A percentile compares a stretch with the other conserved stretches of the same genome.
These are phyloP conservation scores for Kregervanrija fluxuum DNA, from an alignment of 805 yeast genomes.

Conservation along the genomic window DNA sequence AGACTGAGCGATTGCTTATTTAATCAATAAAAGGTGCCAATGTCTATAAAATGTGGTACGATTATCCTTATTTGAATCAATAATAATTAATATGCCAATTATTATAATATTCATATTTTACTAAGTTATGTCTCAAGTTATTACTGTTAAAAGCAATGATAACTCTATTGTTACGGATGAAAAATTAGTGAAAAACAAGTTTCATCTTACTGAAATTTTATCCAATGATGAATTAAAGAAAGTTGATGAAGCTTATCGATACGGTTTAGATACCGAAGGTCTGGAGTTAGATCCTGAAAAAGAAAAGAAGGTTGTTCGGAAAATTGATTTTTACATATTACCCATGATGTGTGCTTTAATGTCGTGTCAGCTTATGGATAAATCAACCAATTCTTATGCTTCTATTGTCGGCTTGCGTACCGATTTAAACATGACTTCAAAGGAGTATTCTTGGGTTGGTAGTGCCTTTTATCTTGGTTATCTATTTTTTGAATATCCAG, in stretches of 20 bases:
- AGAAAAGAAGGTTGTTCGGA: constrained; percentile 32
- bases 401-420: constrained; percentile 40
- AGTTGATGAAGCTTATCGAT: not conserved
- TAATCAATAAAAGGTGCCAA: too few species aligned
- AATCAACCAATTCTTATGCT: constrained; percentile 43
- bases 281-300: constrained; percentile 37
- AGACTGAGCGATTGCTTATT: too few species aligned
- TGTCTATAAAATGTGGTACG: too few species aligned
- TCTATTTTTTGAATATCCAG: constrained; percentile 38
- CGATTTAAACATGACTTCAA: constrained; percentile 35
- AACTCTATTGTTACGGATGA: too few species aligned
- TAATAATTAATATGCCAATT: too few species aligned
- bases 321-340: constrained; percentile 31
- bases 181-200: too few species aligned
- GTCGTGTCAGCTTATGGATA: constrained; percentile 42
- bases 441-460: constrained; percentile 38
- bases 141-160: too few species aligned
- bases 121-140: too few species aligned
- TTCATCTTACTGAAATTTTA: not conserved
- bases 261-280: constrained; percentile 11
- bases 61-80: too few species aligned
- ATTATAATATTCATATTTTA: too few species aligned
- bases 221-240: constrained; percentile 3
- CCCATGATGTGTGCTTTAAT: constrained; percentile 33
- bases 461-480: constrained; percentile 43